Percentiles rank a stretch among this genome's conserved stretches.
These are phyloP conservation scores for Chloris gayana DNA, from an alignment of 176 grass and related monocot species.

Conservation along the genomic window DNA sequence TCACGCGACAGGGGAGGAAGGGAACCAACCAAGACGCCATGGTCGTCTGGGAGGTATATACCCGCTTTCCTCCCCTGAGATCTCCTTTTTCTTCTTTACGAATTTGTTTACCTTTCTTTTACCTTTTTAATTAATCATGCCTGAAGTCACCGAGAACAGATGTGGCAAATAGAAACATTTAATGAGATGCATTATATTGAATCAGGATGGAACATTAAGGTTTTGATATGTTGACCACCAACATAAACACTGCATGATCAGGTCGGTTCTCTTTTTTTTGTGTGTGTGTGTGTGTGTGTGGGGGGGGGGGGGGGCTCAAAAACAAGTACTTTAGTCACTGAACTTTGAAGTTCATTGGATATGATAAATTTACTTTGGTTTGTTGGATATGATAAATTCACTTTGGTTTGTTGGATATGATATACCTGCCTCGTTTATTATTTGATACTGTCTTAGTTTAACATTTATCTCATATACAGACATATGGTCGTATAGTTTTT, in stretches of 20 bases:
- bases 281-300: too few relatives aligned
- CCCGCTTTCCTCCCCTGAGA: neutral
- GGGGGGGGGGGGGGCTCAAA: neutral
- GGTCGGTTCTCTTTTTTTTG: neutral
- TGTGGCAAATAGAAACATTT: neutral
- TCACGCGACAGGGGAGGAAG: slow-evolving; percentile 76
- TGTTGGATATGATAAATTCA: too few relatives aligned
- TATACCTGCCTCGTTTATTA: neutral
- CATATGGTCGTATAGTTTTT: slow-evolving; percentile 8
- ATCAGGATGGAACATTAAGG: neutral
- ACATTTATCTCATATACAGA: neutral
- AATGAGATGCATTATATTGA: neutral
- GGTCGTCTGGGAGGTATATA: slow-evolving; percentile 75
- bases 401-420: slow-evolving; percentile 4
- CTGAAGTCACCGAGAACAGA: neutral
- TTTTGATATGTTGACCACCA: neutral
- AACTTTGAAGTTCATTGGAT: slow-evolving; percentile 18
- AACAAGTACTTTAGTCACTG: too few relatives aligned
- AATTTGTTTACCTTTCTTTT: slow-evolving; percentile 5
- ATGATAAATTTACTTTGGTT: too few relatives aligned
- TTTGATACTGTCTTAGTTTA: neutral
- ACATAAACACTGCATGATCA: neutral
- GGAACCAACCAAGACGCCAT: slow-evolving; percentile 85
- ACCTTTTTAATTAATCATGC: neutral
- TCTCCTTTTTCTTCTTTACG: slow-evolving; percentile 6